Conservation (phyloP, 2,329 filamentous ascomycete species). For the Chaetomiaceae sp. region DNA sequence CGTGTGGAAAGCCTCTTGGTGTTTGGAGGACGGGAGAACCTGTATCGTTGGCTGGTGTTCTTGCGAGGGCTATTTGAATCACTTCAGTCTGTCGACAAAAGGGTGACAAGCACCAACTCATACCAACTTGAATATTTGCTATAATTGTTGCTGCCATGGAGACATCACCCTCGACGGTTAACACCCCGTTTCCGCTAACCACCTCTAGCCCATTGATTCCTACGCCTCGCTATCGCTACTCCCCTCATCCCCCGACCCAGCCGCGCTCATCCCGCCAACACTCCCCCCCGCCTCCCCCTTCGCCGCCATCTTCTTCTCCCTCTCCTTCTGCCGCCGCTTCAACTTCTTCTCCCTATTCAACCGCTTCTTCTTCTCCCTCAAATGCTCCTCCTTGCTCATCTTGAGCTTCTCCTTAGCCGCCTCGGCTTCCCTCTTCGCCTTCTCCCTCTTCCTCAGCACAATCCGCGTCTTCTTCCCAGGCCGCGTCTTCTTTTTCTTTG, state of each 20-base stretch:
- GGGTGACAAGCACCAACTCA: too few species aligned
- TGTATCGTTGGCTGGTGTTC: too few species aligned
- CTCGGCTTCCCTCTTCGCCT: slow-evolving; percentile 35
- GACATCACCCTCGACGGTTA: too few species aligned
- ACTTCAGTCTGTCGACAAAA: too few species aligned
- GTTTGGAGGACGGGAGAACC: too few species aligned
- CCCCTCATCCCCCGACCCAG: slow-evolving; percentile 6
- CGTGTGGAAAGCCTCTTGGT: too few species aligned
- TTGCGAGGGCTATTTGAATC: too few species aligned
- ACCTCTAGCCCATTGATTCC: too few species aligned
- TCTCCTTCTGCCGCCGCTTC: slow-evolving; percentile 54
- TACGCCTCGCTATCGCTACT: slow-evolving; percentile 5
- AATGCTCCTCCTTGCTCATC: slow-evolving; percentile 50
- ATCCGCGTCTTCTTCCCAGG: slow-evolving; percentile 58
- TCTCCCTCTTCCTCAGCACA: slow-evolving; percentile 43
- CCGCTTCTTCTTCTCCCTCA: slow-evolving; percentile 59
- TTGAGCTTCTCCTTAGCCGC: slow-evolving; percentile 37
- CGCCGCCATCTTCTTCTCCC: slow-evolving; percentile 44
- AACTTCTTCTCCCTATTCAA: slow-evolving; percentile 58
- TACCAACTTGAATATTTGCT: too few species aligned
- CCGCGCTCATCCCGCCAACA: not conserved
- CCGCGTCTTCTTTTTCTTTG: slow-evolving; percentile 37
- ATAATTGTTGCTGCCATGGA: too few species aligned
- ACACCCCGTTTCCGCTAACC: too few species aligned
- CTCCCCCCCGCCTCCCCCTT: slow-evolving; percentile 9